Conservation (phyloP, 192 early-diverging fungal species). For the Entophlyctis helioformis region DNA sequence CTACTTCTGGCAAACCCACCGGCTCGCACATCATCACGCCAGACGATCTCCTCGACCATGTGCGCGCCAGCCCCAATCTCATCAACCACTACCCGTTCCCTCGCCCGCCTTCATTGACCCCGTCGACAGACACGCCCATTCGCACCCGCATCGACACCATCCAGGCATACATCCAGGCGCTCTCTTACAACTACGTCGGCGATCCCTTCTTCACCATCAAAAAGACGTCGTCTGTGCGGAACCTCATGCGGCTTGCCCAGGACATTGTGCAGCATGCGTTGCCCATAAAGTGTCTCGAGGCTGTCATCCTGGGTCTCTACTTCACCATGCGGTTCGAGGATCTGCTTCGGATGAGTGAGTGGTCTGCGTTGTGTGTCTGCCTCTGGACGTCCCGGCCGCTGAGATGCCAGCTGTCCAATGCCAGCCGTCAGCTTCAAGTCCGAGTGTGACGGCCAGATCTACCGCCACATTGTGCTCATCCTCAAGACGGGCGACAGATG, state of each 20-base stretch:
- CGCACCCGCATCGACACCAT: too few species aligned
- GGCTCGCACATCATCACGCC: too few species aligned
- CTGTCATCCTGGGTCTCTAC: conserved; percentile 20
- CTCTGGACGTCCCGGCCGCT: background rate
- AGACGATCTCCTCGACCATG: too few species aligned
- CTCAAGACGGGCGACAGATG: conserved; percentile 14
- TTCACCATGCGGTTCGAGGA: conserved; percentile 9
- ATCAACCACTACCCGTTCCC: too few species aligned
- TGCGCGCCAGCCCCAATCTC: too few species aligned
- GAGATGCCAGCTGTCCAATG: background rate
- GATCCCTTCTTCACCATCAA: conserved; percentile 21
- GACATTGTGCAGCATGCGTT: conserved; percentile 19
- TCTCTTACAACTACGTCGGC: conserved; percentile 17
- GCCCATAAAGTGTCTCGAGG: conserved; percentile 42
- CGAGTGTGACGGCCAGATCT: conserved; percentile 7
- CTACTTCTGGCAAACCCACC: too few species aligned
- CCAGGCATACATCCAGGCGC: conserved; percentile 9
- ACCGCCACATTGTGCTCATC: conserved; percentile 32
- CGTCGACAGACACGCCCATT: too few species aligned
- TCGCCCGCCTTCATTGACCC: too few species aligned
- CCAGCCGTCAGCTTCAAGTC: conserved; percentile 25
- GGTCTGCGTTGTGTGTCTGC: background rate
- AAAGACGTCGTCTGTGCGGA: conserved; percentile 10
- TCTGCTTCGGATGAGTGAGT: background rate
- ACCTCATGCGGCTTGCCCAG: conserved; percentile 11